phyloP scores from a whole-genome alignment of 2,329 filamentous ascomycete species.

The Thermothelomyces thermophilus region DNA sequence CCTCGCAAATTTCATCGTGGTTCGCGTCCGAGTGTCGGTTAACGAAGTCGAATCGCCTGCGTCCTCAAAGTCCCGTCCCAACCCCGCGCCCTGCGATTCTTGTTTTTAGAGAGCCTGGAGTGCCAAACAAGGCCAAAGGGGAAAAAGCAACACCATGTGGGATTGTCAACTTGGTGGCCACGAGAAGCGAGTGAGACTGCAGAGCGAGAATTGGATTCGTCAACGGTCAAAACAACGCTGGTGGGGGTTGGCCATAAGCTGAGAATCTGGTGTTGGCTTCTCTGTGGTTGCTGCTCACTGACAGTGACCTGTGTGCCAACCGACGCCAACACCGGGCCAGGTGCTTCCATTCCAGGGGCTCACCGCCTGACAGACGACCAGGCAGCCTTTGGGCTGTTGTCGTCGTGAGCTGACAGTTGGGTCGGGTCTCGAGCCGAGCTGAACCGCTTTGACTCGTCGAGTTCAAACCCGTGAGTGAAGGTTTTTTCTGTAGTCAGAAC shows the following conservation, averaged over 20 bases:
- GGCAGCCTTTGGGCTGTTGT: not conserved
- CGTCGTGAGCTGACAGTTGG: conserved; percentile 7
- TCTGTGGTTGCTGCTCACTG: not conserved
- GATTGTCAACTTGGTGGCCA: conserved; percentile 14
- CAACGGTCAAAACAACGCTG: conserved; percentile 3
- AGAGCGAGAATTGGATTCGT: conserved; percentile 11
- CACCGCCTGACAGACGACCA: conserved; percentile 9
- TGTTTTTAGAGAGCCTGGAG: not conserved
- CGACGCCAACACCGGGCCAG: conserved; percentile 1
- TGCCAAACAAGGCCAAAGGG: conserved; percentile 12
- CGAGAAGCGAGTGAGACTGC: conserved; percentile 17
- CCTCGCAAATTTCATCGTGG: not conserved
- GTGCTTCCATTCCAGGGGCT: conserved; percentile 9
- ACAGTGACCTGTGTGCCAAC: conserved; percentile 2
- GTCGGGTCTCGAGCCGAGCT: conserved; percentile 9
- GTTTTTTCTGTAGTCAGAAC: conserved; percentile 18
- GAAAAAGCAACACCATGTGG: conserved; percentile 19
- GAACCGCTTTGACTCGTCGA: not conserved
- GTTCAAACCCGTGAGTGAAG: conserved; percentile 14
- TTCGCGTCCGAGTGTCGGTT: not conserved
- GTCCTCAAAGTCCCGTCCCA: not conserved
- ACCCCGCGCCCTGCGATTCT: conserved; percentile 6
- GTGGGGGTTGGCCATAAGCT: conserved; percentile 14
- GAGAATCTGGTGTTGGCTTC: not conserved
- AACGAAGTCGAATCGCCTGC: not conserved